Base-by-base conservation (phyloP, 257 asterid species). In the Cynanchum wilfordii region DNA sequence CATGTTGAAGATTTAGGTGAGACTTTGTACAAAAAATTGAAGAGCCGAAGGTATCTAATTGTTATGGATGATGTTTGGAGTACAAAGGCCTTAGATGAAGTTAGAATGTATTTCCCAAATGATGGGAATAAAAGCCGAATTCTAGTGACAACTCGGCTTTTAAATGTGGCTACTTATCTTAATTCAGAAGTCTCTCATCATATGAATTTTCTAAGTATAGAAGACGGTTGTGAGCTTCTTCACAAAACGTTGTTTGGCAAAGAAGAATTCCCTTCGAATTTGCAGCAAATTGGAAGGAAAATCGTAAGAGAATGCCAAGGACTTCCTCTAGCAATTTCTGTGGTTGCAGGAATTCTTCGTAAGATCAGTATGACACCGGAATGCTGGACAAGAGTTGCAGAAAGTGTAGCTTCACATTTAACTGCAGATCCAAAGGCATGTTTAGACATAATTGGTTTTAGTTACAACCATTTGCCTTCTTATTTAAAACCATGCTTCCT, bases 401-500 rank as follows among this genome's bases (percentile, higher is more conserved):
- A 56, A 19, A 45, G 24, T 17, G 30, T 56, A 20, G 7, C 56
- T 15, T 57, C 74, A 19, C 19, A 13, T 24, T 47, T 56, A 2
- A 4, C 24, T 10, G 29, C 0, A 20, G 54, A 36, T 4, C 66
- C 62, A 20, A 68, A 77, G 4, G 64, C 68, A 11, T 75, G 75
- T 0, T 19, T 75, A 22, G 75, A 76, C 59, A 63, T 79, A 40
- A 29, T 79, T 50, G 78, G 47, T 36, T 56, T 76, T 52, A 79
- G 83, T 52, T 79, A 76, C 40, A 71, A 71, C 44, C 64, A 86
- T 72, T 50, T 86, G 60, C 86, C 85, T 40, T 76, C 65, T 44
- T 78, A 75, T 62, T 69, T 83, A 57, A 80, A 75, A 60, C 6
- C 54, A 10, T 66, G 54, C 33, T 42, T 66, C 30, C 51, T 66